phyloP scores from a whole-genome alignment of 768 basidiomycete species.

The Lentinula lateritia region DNA sequence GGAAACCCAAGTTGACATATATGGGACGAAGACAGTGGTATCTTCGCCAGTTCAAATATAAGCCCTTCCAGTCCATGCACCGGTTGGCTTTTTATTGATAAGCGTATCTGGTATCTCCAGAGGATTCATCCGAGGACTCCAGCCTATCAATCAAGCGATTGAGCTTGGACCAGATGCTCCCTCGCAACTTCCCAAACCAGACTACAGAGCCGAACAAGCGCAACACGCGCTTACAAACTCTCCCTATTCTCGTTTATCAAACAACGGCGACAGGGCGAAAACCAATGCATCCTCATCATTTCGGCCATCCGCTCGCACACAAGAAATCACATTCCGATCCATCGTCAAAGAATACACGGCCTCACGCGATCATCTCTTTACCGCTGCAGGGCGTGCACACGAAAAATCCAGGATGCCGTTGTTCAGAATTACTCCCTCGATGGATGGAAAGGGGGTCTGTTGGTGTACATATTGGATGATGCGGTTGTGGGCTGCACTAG shows the following conservation, averaged over 20 bases:
- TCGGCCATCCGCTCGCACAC: slow-evolving; percentile 45
- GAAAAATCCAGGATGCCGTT: slow-evolving; percentile 84
- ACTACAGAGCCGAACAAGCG: slow-evolving; percentile 46
- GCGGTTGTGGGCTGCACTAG: slow-evolving; percentile 81
- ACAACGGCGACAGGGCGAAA: slow-evolving; percentile 25
- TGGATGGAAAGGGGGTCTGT: slow-evolving; percentile 83
- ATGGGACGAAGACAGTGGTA: slow-evolving; percentile 39
- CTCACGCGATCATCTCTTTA: slow-evolving; percentile 79
- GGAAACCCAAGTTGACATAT: slow-evolving; percentile 47
- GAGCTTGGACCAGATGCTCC: slow-evolving; percentile 78
- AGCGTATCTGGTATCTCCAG: slow-evolving; percentile 58
- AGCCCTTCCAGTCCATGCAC: slow-evolving; percentile 13
- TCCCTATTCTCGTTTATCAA: slow-evolving; percentile 16
- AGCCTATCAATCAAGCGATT: slow-evolving; percentile 93
- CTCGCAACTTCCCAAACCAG: slow-evolving; percentile 60
- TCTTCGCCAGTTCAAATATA: slow-evolving; percentile 29
- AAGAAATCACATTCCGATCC: slow-evolving; percentile 88
- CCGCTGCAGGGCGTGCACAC: slow-evolving; percentile 83
- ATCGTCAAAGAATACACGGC: slow-evolving; percentile 91
- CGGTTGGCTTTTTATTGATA: background rate
- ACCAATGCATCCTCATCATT: slow-evolving; percentile 14
- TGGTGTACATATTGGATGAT: slow-evolving; percentile 89
- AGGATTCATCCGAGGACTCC: slow-evolving; percentile 84
- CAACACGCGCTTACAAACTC: slow-evolving; percentile 14
- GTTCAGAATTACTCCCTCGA: slow-evolving; percentile 72